Evolutionary conservation across 495 filamentous ascomycete species (phyloP).

Genomic region (Hypoxylon intermedium): DNA sequence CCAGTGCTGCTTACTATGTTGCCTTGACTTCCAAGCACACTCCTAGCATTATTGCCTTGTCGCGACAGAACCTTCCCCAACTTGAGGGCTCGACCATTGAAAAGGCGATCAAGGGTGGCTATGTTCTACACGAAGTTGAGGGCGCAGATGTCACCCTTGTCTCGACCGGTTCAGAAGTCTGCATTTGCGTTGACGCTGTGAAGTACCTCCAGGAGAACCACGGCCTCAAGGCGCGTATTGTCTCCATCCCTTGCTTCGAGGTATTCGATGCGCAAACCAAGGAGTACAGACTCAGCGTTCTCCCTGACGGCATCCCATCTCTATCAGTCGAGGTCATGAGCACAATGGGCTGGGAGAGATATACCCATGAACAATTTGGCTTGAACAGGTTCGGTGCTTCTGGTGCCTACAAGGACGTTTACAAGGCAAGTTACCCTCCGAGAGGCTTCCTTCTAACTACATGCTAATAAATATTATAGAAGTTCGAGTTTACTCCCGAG

Average conservation of each 20-base stretch:
- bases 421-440: conserved; percentile 69
- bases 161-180: conserved; percentile 95
- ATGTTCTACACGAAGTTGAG: conserved; percentile 84
- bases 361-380: conserved; percentile 98
- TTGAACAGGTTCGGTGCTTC: conserved; percentile 98
- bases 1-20: conserved; percentile 95
- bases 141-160: conserved; percentile 88
- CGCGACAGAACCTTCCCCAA: conserved; percentile 98
- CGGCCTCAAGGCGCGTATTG: conserved; percentile 86
- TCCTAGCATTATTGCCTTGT: conserved; percentile 89
- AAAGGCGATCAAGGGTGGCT: conserved; percentile 90
- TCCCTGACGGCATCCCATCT: conserved; percentile 93
- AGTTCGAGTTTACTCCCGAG: conserved; percentile 98
- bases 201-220: conserved; percentile 90
- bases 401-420: conserved; percentile 96
- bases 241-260: conserved; percentile 96
- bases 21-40: conserved; percentile 90
- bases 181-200: conserved; percentile 89
- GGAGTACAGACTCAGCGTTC: conserved; percentile 88
- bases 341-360: conserved; percentile 95
- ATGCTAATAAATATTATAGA: conserved; percentile 62
- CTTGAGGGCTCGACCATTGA: conserved; percentile 91
- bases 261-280: conserved; percentile 94
- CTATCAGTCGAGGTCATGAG: conserved; percentile 94
- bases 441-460: not conserved